phyloP scores from a whole-genome alignment of 2,329 filamentous ascomycete species.

The Cladosporium sp. region DNA sequence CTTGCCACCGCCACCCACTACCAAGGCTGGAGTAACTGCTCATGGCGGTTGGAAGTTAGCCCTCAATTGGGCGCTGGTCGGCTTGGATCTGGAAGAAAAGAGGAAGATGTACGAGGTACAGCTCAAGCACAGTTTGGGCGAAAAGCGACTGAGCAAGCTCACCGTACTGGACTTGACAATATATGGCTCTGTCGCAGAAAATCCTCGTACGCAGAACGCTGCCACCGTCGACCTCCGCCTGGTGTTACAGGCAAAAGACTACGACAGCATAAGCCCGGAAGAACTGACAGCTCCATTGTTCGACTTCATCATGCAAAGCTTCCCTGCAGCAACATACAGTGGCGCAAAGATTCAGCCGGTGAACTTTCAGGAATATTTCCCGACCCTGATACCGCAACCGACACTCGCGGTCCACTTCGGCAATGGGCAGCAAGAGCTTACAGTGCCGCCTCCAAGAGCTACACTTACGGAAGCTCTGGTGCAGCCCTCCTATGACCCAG shows the following conservation, averaged over 20 bases:
- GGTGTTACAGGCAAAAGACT: slow-evolving; percentile 32
- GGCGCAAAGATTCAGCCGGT: slow-evolving; percentile 37
- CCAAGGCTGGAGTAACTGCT: slow-evolving; percentile 47
- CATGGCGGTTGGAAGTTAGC: slow-evolving; percentile 46
- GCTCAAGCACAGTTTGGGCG: slow-evolving; percentile 36
- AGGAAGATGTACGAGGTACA: slow-evolving; percentile 43
- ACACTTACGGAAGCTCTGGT: slow-evolving; percentile 29
- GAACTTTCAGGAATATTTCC: slow-evolving; percentile 40
- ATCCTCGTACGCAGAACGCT: slow-evolving; percentile 39
- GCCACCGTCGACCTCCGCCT: slow-evolving; percentile 48
- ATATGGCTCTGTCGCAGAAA: slow-evolving; percentile 42
- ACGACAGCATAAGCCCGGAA: slow-evolving; percentile 22
- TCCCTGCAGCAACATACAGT: slow-evolving; percentile 29
- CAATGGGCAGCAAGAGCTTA: slow-evolving; percentile 24
- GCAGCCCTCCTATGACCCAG: slow-evolving; percentile 32
- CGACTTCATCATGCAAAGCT: slow-evolving; percentile 42
- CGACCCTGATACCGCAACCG: slow-evolving; percentile 31
- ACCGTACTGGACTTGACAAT: slow-evolving; percentile 29
- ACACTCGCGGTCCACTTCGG: slow-evolving; percentile 23
- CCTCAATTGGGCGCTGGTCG: slow-evolving; percentile 41
- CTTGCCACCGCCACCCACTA: slow-evolving; percentile 46
- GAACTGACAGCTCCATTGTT: slow-evolving; percentile 35
- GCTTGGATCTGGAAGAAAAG: slow-evolving; percentile 44
- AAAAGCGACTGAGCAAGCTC: slow-evolving; percentile 33
- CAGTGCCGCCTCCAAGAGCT: slow-evolving; percentile 32